Conservation (phyloP, 805 yeast species). For the Candida arabinofermentans region DNA sequence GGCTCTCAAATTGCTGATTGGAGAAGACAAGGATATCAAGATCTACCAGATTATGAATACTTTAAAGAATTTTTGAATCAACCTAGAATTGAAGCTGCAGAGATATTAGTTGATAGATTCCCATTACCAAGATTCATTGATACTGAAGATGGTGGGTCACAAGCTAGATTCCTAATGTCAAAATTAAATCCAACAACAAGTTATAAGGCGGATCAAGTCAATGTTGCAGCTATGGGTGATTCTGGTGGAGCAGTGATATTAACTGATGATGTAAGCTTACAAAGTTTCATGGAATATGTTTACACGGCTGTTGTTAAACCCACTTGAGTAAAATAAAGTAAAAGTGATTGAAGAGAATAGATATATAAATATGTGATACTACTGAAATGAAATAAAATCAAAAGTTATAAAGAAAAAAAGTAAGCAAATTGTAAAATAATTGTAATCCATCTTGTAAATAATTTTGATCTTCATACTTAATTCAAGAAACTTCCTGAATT, state of each 20-base stretch:
- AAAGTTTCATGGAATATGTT: slow-evolving; percentile 53
- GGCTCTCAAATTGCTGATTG: slow-evolving; percentile 66
- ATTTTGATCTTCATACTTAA: neutral
- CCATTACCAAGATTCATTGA: slow-evolving; percentile 72
- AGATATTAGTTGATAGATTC: slow-evolving; percentile 58
- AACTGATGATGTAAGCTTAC: slow-evolving; percentile 60
- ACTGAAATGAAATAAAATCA: neutral
- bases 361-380: neutral
- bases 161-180: slow-evolving; percentile 67
- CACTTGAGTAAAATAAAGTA: slow-evolving; percentile 4
- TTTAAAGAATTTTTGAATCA: slow-evolving; percentile 56
- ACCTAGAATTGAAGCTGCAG: slow-evolving; percentile 65
- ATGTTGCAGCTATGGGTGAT: slow-evolving; percentile 22
- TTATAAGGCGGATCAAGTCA: slow-evolving; percentile 35
- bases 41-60: slow-evolving; percentile 53
- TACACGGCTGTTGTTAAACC: slow-evolving; percentile 33
- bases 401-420: neutral
- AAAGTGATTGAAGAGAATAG: neutral
- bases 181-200: slow-evolving; percentile 64
- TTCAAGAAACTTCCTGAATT: neutral
- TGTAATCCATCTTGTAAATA: no score
- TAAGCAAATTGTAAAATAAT: no score
- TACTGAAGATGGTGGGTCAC: slow-evolving; percentile 74
- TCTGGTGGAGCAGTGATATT: slow-evolving; percentile 38
- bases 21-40: slow-evolving; percentile 62